phyloP scores from a whole-genome alignment of 108 stramenopile genomes.

The Skeletonema costatum region DNA sequence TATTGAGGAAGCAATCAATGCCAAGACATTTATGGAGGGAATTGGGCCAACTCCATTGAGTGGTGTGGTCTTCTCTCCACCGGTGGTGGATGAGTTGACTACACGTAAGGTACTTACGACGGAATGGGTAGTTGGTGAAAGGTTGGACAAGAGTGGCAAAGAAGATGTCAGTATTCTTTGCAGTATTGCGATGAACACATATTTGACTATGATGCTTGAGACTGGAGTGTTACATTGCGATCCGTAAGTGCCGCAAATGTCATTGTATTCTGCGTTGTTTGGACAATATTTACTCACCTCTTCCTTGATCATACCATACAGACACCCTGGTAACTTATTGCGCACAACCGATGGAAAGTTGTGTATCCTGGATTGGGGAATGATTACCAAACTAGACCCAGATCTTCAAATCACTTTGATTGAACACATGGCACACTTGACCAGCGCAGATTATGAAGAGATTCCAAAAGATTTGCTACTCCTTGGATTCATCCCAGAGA shows the following conservation, averaged over 20 bases:
- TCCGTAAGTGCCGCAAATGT: conserved; percentile 12
- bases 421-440: conserved; percentile 96
- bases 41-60: conserved; percentile 70
- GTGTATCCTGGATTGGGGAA: conserved; percentile 95
- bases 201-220: conserved; percentile 87
- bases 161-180: conserved; percentile 82
- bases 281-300: conserved; percentile 41
- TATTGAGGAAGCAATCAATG: conserved; percentile 88
- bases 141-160: conserved; percentile 76
- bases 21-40: conserved; percentile 64
- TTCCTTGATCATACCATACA: conserved; percentile 18
- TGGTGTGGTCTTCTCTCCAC: conserved; percentile 84
- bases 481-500: conserved; percentile 88
- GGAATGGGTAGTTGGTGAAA: conserved; percentile 94
- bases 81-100: conserved; percentile 69
- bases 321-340: conserved; percentile 75
- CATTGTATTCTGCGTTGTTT: conserved; percentile 13
- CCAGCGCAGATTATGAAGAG: conserved; percentile 89
- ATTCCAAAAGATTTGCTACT: conserved; percentile 87
- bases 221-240: conserved; percentile 70
- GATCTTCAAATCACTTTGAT: conserved; percentile 87
- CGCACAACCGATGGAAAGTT: conserved; percentile 89
- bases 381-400: conserved; percentile 86
- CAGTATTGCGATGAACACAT: conserved; percentile 90
- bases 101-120: conserved; percentile 86